Conservation (phyloP, 108 stramenopile genomes). For the Nitzschia putrida region DNA sequence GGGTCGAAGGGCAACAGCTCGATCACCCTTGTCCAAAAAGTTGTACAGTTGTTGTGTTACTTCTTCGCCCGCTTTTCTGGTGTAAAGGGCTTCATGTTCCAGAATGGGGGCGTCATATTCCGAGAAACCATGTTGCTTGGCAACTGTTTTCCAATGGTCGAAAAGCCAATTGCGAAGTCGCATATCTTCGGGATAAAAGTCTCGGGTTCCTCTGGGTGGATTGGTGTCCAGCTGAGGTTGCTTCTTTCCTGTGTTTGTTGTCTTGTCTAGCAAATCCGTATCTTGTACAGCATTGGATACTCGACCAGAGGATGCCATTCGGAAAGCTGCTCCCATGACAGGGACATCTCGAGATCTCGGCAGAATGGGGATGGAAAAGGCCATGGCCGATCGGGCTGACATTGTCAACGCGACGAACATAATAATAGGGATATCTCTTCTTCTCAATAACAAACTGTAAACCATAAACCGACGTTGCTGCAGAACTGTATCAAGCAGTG, state of each 20-base stretch:
- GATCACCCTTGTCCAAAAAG: slow-evolving; percentile 95
- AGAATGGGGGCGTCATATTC: slow-evolving; percentile 98
- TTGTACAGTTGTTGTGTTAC: slow-evolving; percentile 97
- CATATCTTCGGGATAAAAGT: slow-evolving; percentile 97
- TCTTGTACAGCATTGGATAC: slow-evolving; percentile 76
- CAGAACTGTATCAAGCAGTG: too few relatives aligned
- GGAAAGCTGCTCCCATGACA: too few relatives aligned
- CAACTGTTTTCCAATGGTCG: slow-evolving; percentile 83
- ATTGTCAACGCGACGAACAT: too few relatives aligned
- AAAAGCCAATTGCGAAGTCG: slow-evolving; percentile 94
- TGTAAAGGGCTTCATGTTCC: slow-evolving; percentile 90
- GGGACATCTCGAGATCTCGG: too few relatives aligned
- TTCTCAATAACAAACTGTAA: too few relatives aligned
- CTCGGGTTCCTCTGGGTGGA: slow-evolving; percentile 95
- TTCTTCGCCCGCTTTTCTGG: slow-evolving; percentile 98
- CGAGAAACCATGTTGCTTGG: slow-evolving; percentile 82
- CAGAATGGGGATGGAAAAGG: too few relatives aligned
- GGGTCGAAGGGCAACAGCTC: slow-evolving; percentile 82
- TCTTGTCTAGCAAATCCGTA: slow-evolving; percentile 61
- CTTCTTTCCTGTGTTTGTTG: slow-evolving; percentile 9
- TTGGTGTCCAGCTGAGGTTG: slow-evolving; percentile 80
- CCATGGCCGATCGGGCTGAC: too few relatives aligned
- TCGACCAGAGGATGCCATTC: slow-evolving; percentile 45
- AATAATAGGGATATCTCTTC: too few relatives aligned
- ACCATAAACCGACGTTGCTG: too few relatives aligned